Conservation (phyloP, 192 early-diverging fungal species). For the Kappamyces sp. region DNA sequence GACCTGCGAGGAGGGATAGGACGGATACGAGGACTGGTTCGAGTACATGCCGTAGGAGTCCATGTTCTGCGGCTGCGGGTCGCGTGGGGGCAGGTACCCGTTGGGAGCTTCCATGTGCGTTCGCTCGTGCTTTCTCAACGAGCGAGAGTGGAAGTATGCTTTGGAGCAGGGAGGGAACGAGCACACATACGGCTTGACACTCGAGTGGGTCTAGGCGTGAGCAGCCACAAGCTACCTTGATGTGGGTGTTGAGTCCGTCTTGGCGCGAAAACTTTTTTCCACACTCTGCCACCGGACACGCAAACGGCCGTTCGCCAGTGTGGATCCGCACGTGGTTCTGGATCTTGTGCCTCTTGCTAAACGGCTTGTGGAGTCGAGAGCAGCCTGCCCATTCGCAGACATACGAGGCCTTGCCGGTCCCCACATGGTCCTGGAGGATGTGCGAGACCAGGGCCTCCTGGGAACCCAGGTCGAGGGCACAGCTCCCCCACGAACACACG, state of each 20-base stretch:
- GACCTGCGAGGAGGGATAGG: background rate
- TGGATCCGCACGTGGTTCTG: conserved; percentile 40
- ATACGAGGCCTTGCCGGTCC: conserved; percentile 30
- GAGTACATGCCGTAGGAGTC: too few species aligned
- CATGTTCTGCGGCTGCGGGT: too few species aligned
- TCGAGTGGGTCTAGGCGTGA: conserved; percentile 34
- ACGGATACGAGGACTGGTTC: too few species aligned
- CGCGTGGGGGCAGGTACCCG: too few species aligned
- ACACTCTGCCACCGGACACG: conserved; percentile 27
- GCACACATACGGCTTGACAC: conserved; percentile 38
- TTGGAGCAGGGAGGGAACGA: conserved; percentile 26
- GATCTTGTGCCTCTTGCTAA: conserved; percentile 41
- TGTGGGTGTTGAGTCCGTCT: conserved; percentile 40
- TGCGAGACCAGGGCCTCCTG: background rate
- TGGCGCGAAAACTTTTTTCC: conserved; percentile 40
- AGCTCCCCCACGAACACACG: conserved; percentile 6
- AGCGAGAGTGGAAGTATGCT: conserved; percentile 41
- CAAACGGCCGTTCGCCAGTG: conserved; percentile 38
- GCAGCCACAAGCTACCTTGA: conserved; percentile 20
- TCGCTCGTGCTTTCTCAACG: conserved; percentile 38
- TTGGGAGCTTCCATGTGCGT: conserved; percentile 14
- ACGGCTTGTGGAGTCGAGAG: conserved; percentile 19
- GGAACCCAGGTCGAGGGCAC: background rate
- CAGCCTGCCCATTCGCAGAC: conserved; percentile 33
- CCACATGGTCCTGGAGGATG: conserved; percentile 9